These are phyloP conservation scores for Suillus tomentosus DNA, from an alignment of 768 basidiomycete species.

Conservation along the genomic window DNA sequence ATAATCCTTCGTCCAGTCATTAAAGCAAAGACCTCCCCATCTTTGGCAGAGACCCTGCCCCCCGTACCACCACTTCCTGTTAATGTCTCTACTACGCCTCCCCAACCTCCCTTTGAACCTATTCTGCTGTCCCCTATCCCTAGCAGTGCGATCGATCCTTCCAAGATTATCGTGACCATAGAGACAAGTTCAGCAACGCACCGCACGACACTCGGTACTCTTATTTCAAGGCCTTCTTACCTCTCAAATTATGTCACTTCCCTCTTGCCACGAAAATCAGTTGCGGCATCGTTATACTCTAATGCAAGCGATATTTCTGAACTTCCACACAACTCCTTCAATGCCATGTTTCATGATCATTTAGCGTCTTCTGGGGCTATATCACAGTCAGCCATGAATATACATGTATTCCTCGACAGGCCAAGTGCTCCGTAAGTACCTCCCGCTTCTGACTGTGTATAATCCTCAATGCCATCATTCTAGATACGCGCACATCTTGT, in stretches of 20 bases:
- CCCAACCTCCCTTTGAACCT: constrained; percentile 59
- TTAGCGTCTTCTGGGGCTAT: constrained; percentile 61
- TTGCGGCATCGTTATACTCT: constrained; percentile 59
- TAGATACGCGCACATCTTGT: constrained; percentile 72
- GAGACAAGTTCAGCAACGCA: constrained; percentile 72
- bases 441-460: background rate
- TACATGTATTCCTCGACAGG: constrained; percentile 80
- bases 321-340: constrained; percentile 38
- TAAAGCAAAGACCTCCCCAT: constrained; percentile 25
- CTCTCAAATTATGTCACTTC: constrained; percentile 59
- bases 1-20: constrained; percentile 40
- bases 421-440: constrained; percentile 74
- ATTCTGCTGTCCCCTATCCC: constrained; percentile 66
- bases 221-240: constrained; percentile 68
- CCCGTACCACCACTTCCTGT: constrained; percentile 53
- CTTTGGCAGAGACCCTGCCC: constrained; percentile 39
- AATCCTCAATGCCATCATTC: constrained; percentile 11
- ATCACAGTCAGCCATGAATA: constrained; percentile 42
- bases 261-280: constrained; percentile 44
- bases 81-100: constrained; percentile 46
- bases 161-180: constrained; percentile 66
- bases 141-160: constrained; percentile 48
- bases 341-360: constrained; percentile 60
- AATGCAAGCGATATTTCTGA: constrained; percentile 42
- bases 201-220: constrained; percentile 65